Evolutionary conservation across 352 stramenopile species (phyloP), one percentile per base, ranked within the genome.

Genomic region (Phytophthora citrophthora): DNA sequence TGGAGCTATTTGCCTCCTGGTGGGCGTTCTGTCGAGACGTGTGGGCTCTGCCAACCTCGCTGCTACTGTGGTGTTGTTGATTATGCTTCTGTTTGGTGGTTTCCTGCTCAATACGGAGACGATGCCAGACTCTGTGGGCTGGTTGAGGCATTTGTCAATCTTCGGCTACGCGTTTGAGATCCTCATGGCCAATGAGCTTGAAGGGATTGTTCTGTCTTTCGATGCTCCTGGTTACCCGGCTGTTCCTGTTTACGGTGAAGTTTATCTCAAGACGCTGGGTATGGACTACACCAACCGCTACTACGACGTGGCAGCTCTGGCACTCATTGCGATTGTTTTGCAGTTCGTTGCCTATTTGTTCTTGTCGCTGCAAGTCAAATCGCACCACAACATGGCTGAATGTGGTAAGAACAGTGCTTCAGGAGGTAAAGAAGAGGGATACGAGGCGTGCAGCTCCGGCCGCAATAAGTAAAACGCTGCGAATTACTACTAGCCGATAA

Each of bases 131-230:
- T 83, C 61, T 18, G 79, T 93, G 7, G 79, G 64, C 11, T 93
- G 82, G 81, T 50, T 96, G 49, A 86, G 92, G 54, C 83, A 91
- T 45, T 66, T 94, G n/a, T 94, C 86, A 18, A 89, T 94, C 62
- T 96, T 94, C 64, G 89, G 76, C 55, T 96, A 96, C 61, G 88
- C 83, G 36, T 96, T 94, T 39, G 88, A 96, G 57, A 88, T 94
- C 53, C 79, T 94, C 54, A 92, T 94, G 82, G 88, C 81, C 4
- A 94, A 93, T 60, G 86, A 94, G 54, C 69, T 93, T 16, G 83
- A 89, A 50, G 84, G 83, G 0, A 54, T 93, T 34, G 62, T 94
- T 54, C 68, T 94, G 41, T 89, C 74, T 60, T 94, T 94, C 44
- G 72, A 94, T 47, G 86, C 86, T 8, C 81, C 84, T 0, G 86